Conservation (phyloP, 2,329 filamentous ascomycete species). For the Bisporella sp. region DNA sequence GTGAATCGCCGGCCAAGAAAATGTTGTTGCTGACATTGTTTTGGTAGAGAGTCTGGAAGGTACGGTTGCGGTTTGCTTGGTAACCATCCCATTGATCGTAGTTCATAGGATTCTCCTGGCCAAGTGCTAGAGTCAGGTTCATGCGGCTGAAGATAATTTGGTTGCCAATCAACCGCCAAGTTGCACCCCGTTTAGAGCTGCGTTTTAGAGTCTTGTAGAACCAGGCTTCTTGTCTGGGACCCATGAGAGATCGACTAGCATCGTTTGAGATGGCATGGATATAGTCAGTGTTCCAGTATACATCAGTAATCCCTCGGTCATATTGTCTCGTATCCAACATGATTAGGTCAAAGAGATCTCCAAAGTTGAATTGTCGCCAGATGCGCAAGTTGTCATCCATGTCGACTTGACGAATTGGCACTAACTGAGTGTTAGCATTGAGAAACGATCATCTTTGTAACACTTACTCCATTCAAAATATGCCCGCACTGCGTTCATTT, state of each 20-base stretch:
- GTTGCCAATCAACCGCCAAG: constrained; percentile 65
- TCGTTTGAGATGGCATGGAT: constrained; percentile 58
- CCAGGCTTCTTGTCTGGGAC: constrained; percentile 66
- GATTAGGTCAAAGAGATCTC: constrained; percentile 58
- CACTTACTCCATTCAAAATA: constrained; percentile 53
- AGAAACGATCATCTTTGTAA: neutral
- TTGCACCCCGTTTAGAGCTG: constrained; percentile 56
- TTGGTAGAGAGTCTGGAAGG: constrained; percentile 56
- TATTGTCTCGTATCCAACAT: constrained; percentile 66
- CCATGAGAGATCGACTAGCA: constrained; percentile 63
- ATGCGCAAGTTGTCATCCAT: constrained; percentile 64
- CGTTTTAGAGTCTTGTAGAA: constrained; percentile 54
- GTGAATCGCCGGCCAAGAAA: constrained; percentile 64
- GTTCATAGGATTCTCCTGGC: constrained; percentile 35
- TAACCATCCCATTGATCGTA: constrained; percentile 62
- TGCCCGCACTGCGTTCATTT: constrained; percentile 65
- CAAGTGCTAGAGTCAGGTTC: constrained; percentile 26
- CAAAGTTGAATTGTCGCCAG: constrained; percentile 61
- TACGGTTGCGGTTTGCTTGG: constrained; percentile 63
- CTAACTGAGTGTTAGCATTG: neutral
- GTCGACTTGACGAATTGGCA: constrained; percentile 46
- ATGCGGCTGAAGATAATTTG: constrained; percentile 62
- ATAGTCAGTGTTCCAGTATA: constrained; percentile 56
- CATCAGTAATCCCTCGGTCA: constrained; percentile 56
- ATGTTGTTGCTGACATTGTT: constrained; percentile 68